Evolutionary conservation across 805 yeast genomes (phyloP).

Genomic region (Candida glaebosa): DNA sequence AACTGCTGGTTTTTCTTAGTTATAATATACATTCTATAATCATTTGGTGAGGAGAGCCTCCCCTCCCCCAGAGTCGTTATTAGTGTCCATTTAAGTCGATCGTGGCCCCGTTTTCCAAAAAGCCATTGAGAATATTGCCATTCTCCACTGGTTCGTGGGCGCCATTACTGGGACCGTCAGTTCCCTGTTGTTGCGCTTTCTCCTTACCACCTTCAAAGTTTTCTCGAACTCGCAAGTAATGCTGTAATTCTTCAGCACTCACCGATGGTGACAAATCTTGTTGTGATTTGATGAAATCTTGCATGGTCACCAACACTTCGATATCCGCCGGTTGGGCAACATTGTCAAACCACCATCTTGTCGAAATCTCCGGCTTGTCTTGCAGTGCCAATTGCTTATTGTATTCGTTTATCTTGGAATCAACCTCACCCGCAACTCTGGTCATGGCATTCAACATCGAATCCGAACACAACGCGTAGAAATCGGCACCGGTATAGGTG

Average conservation of each 20-base stretch:
- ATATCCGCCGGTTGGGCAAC: slow-evolving; percentile 65
- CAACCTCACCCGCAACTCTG: slow-evolving; percentile 75
- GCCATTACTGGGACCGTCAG: background rate
- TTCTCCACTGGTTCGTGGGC: slow-evolving; percentile 4
- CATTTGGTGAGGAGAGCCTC: no score
- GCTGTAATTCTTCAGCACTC: slow-evolving; percentile 79
- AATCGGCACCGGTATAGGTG: slow-evolving; percentile 97
- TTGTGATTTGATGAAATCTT: slow-evolving; percentile 78
- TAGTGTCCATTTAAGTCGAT: slow-evolving; percentile 6
- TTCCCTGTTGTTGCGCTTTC: slow-evolving; percentile 16
- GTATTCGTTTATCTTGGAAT: slow-evolving; percentile 52
- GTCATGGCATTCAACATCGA: slow-evolving; percentile 97
- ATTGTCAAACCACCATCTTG: slow-evolving; percentile 90
- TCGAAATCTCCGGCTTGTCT: slow-evolving; percentile 47
- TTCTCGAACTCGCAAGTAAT: slow-evolving; percentile 73
- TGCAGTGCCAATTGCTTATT: slow-evolving; percentile 34
- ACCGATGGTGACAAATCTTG: slow-evolving; percentile 77
- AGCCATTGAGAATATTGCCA: background rate
- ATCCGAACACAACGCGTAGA: slow-evolving; percentile 93
- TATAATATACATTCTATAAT: background rate
- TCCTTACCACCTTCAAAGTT: slow-evolving; percentile 73
- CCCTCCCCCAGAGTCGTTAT: no score
- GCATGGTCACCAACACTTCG: slow-evolving; percentile 61
- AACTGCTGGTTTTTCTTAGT: no score
- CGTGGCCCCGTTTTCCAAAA: slow-evolving; percentile 2